Conservation (phyloP, 257 asterid species). For the Ballota nigra region DNA sequence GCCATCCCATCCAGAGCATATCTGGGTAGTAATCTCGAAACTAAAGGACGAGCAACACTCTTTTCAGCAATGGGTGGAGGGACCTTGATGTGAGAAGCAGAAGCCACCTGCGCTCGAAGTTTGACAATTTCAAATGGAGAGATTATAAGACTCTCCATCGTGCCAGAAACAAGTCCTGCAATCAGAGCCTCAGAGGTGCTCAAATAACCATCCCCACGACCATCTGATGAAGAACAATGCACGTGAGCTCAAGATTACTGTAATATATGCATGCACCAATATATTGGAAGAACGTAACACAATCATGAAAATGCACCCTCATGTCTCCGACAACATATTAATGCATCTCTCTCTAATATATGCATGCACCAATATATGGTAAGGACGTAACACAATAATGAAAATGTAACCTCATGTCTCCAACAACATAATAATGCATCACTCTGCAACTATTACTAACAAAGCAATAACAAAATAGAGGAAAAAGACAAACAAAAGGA, state of each 20-base stretch:
- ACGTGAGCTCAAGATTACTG: conserved; percentile 16
- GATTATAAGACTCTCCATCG: conserved; percentile 52
- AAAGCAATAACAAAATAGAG: background rate
- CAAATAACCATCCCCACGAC: conserved; percentile 55
- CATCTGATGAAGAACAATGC: conserved; percentile 51
- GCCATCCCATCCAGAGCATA: conserved; percentile 56
- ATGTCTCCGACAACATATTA: conserved; percentile 33
- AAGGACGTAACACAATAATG: background rate
- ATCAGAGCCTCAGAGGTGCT: conserved; percentile 69
- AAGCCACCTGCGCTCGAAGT: conserved; percentile 86
- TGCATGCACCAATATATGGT: conserved; percentile 17
- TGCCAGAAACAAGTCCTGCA: conserved; percentile 87
- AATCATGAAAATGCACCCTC: background rate
- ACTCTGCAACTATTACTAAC: conserved; percentile 1
- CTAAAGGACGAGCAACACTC: conserved; percentile 46
- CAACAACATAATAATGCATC: conserved; percentile 28
- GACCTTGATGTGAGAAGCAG: conserved; percentile 53
- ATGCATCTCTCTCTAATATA: conserved; percentile 3
- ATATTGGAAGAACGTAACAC: conserved; percentile 5
- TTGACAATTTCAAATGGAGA: conserved; percentile 82
- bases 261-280: conserved; percentile 15
- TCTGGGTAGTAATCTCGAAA: conserved; percentile 63
- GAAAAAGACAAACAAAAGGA: background rate
- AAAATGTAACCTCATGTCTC: conserved; percentile 7
- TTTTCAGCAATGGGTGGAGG: conserved; percentile 41